Evolutionary conservation across 495 filamentous ascomycete genomes (phyloP), one percentile per base, ranked within the genome.

Genomic region (Aspergillus asperescens): DNA sequence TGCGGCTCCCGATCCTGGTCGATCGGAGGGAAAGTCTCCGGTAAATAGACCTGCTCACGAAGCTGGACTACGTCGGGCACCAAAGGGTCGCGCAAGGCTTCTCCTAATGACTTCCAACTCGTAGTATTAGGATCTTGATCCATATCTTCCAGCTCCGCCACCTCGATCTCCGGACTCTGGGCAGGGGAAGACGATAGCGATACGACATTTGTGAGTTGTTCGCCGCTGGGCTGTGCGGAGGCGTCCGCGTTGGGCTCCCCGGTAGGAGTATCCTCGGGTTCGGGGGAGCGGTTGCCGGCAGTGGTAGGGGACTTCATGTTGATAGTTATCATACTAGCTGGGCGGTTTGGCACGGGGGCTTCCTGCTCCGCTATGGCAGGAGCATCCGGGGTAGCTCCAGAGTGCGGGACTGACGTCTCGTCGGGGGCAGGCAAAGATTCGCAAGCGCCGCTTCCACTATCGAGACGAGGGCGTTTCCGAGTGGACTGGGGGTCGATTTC

Each of bases 401-500:
- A 40, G 44, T 50, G 37, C 38, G 37, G 31, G 29, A 58, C 43
- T 28, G 64, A 50, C 31, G 65, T 55, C 52, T 63, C 56, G 58
- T 77, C 70, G 16, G 50, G 32, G n/a, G 66, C 60, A 5, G 74
- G 77, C 67, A 77, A 71, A 13, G 66, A 63, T 65, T 72, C 69
- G 46, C 67, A 68, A 32, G 68, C 62, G 52, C 67, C 65, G 56
- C 68, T 72, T 56, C 77, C 78, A 64, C 72, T 79, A 64, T 85
- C 80, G 48, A 85, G 75, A 61, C 81, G 80, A 42, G 79, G 81
- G 55, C 81, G 79, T 69, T 85, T 85, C 61, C 80, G 75, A 54
- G 75, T 80, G 44, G 69, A 67, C 45, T 78, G 73, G 48, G 75
- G 67, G 57, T 80, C 70, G 40, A 65, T 62, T 62, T 82, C 78